Base-by-base conservation (phyloP, 768 basidiomycete species). In the Polyporus arcularius region DNA sequence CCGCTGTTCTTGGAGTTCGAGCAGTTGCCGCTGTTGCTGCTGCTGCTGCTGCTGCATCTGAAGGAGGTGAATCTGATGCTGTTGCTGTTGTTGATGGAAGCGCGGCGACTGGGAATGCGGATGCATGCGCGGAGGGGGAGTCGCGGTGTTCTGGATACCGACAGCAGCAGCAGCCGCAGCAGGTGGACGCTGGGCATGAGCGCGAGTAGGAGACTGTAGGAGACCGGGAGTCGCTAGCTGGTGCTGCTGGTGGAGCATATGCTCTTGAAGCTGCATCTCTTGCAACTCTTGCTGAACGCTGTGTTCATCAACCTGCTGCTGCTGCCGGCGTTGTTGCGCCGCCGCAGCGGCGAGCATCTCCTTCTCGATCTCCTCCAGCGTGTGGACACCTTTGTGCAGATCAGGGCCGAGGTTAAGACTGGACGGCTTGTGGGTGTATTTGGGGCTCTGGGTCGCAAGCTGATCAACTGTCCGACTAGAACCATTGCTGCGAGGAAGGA, bases 311-410 rank as follows among this genome's bases (percentile, higher is more conserved):
- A 39, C 18, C 18, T 55, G 35, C 1, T 70, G 55, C 49, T 55
- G 60, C 48, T 62, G 62, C 47, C 65, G 66, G 53, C 65, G 67
- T 8, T 70, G 71, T 52, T 71, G 68, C 30, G 69, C 68, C 3
- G 61, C 65, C 31, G 84, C 84, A 26, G 79, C 81, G 7, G 81
- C 80, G n/a, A 81, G 80, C 89, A 93, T 91, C 72, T 94, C 92
- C 3, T 86, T 83, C 68, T 94, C 92, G 60, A 94, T 87, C 65
- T 94, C 92, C 65, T 90, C 86, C 30, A 94, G 70, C 0, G 90
- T 92, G 18, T 85, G 85, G 10, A 80, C 78, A 15, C 64, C 69
- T 50, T 65, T 55, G 41, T 58, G 53, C 15, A 61, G 55, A 55
- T 62, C 57, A 14, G 54, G 57, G 11, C 67, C 66, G 35, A 69